Evolutionary conservation across 2,329 filamentous ascomycete genomes (phyloP), one percentile per base, ranked within the genome.

Genomic region (Hyphodiscus sp.): DNA sequence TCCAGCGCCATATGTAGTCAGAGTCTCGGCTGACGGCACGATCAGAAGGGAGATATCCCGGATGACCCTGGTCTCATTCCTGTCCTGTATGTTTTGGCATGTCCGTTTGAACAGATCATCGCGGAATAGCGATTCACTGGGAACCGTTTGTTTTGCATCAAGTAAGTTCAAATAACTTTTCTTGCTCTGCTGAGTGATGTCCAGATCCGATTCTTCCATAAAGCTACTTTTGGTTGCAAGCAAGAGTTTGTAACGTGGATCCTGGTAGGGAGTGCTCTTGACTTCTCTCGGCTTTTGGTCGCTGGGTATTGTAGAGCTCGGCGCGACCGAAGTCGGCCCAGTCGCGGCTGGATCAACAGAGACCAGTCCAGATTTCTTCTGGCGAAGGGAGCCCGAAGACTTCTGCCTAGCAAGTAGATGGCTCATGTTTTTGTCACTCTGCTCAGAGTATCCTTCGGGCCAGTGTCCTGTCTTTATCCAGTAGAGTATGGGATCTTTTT

Each of bases 201-300:
- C 11, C 60, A 70, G 6, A 65, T 64, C 50, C 1, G 65, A 71
- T 49, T 70, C 63, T 16, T 47, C 50, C 68, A 77, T 73, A 52
- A 68, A 74, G 58, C 66, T 71, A 26, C 72, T 70, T 53, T 73
- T 73, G 18, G 65, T 70, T 30, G 58, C 61, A 51, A 76, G 73
- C 1, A 72, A 45, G 15, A 51, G 63, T 56, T 61, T 49, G 57
- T 75, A 76, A 19, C 65, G 65, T 46, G 61, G 52, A 59, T 71
- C 61, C 56, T 59, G 46, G 51, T 74, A 74, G n/a, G 55, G 65
- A 1, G 67, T 60, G 59, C 65, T 72, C 63, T 72, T 74, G 60
- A 64, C 67, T 51, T 71, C 70, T 45, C 68, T 67, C 53, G 63
- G 67, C 64, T 61, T 71, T 61, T 72, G 63, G 61, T 73, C 69